Conservation (phyloP, 768 basidiomycete genomes). For the Naematelia aurantialba region DNA sequence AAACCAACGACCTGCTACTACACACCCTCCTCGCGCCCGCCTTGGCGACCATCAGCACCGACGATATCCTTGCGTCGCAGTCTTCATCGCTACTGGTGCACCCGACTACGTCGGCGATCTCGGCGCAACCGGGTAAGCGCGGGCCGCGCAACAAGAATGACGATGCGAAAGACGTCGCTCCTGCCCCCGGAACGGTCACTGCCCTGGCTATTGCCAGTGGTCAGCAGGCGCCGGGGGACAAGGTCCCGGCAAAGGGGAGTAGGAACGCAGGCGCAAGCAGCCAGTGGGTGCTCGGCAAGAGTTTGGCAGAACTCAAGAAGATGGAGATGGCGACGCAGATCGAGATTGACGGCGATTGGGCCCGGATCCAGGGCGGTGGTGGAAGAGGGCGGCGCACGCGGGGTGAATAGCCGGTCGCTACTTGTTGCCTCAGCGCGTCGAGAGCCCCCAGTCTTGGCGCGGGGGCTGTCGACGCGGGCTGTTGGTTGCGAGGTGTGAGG, state of each 20-base stretch:
- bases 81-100: slow-evolving; percentile 36
- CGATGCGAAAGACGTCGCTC: slow-evolving; percentile 9
- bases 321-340: slow-evolving; percentile 37
- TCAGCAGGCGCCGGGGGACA: slow-evolving; percentile 12
- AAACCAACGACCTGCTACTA: slow-evolving; percentile 31
- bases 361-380: slow-evolving; percentile 37
- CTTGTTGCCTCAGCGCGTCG: too few relatives aligned
- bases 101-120: slow-evolving; percentile 13
- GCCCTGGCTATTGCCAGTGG: slow-evolving; percentile 40
- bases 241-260: slow-evolving; percentile 10
- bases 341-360: slow-evolving; percentile 43
- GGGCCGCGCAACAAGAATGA: slow-evolving; percentile 35
- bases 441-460: too few relatives aligned
- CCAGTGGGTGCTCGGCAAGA: slow-evolving; percentile 38
- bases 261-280: slow-evolving; percentile 30
- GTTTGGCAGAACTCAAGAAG: slow-evolving; percentile 40
- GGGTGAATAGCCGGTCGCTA: slow-evolving; percentile 34
- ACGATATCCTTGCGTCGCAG: slow-evolving; percentile 44
- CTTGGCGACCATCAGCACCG: slow-evolving; percentile 32
- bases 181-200: slow-evolving; percentile 38
- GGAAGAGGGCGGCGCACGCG: slow-evolving; percentile 31
- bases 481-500: too few relatives aligned
- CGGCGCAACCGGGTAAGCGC: slow-evolving; percentile 21
- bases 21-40: slow-evolving; percentile 34
- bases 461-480: too few relatives aligned